Conservation (phyloP, 2,329 filamentous ascomycete species). For the Trichophyton equinum region DNA sequence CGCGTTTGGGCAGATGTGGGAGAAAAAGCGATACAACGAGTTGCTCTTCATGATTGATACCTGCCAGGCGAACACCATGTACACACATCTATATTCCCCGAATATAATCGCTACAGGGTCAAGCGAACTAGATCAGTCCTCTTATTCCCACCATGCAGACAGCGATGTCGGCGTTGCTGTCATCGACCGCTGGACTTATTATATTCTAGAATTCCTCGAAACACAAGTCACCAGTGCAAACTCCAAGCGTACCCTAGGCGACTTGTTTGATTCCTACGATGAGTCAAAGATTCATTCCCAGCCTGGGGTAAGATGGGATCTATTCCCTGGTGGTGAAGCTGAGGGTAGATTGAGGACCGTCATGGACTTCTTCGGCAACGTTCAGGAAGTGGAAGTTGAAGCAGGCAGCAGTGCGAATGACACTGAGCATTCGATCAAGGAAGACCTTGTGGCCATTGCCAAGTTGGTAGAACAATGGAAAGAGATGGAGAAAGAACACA, state of each 20-base stretch:
- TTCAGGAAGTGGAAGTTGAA: constrained; percentile 90
- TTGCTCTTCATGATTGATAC: constrained; percentile 99
- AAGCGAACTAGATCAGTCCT: constrained; percentile 87
- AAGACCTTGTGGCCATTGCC: constrained; percentile 65
- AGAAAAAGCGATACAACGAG: constrained; percentile 98
- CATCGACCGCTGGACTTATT: constrained; percentile 97
- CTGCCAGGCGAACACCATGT: constrained; percentile 99
- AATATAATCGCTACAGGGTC: constrained; percentile 98
- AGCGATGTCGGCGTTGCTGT: constrained; percentile 96
- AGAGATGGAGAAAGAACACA: constrained; percentile 25
- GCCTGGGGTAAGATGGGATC: constrained; percentile 82
- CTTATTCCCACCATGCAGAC: constrained; percentile 94
- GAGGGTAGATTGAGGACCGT: constrained; percentile 67
- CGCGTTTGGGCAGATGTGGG: constrained; percentile 99
- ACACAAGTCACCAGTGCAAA: constrained; percentile 73
- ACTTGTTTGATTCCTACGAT: constrained; percentile 93
- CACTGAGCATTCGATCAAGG: constrained; percentile 44
- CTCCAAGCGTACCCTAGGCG: constrained; percentile 79
- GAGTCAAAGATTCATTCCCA: constrained; percentile 88
- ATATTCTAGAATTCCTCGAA: constrained; percentile 94
- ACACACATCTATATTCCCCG: constrained; percentile 91
- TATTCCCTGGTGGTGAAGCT: constrained; percentile 76
- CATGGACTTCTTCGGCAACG: constrained; percentile 96
- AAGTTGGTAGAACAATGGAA: constrained; percentile 44
- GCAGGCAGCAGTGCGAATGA: constrained; percentile 38